Percentiles rank a stretch among this genome's conserved stretches.
Evolutionary conservation across 176 grass and related monocot genomes (phyloP).

Genomic region (Calamus simplicifolius): DNA sequence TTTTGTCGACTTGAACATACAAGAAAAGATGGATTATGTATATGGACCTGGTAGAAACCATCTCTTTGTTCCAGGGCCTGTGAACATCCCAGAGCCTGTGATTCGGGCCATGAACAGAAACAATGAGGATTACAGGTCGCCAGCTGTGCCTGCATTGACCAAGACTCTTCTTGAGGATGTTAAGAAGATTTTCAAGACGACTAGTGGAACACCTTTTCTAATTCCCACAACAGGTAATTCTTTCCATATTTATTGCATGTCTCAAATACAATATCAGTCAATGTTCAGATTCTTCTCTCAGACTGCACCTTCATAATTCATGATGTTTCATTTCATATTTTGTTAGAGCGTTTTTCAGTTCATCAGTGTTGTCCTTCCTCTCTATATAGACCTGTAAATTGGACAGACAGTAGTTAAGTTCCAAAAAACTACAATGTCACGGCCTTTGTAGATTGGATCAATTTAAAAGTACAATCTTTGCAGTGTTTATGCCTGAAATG

Average conservation of each 20-base stretch:
- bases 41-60: slow-evolving; percentile 84
- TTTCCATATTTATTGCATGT: neutral
- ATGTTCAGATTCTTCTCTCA: no score
- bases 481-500: no score
- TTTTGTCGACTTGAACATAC: neutral
- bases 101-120: slow-evolving; percentile 88
- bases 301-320: no score
- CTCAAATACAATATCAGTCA: no score
- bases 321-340: no score
- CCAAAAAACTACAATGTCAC: no score
- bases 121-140: slow-evolving; percentile 97
- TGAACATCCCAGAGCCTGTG: slow-evolving; percentile 88
- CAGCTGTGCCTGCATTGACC: slow-evolving; percentile 64
- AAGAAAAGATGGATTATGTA: slow-evolving; percentile 68
- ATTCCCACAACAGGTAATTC: slow-evolving; percentile 71
- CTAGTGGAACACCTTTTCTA: slow-evolving; percentile 63
- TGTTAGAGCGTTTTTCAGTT: no score
- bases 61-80: slow-evolving; percentile 87
- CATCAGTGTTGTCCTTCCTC: no score
- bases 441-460: no score
- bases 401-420: no score
- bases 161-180: slow-evolving; percentile 85
- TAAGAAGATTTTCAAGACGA: slow-evolving; percentile 99
- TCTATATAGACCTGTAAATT: no score
- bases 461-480: no score